Percentiles rank a stretch among this genome's conserved stretches.
These are phyloP conservation scores for Pestalotiopsis fici DNA, from an alignment of 2,329 filamentous ascomycete genomes.

Conservation along the genomic window DNA sequence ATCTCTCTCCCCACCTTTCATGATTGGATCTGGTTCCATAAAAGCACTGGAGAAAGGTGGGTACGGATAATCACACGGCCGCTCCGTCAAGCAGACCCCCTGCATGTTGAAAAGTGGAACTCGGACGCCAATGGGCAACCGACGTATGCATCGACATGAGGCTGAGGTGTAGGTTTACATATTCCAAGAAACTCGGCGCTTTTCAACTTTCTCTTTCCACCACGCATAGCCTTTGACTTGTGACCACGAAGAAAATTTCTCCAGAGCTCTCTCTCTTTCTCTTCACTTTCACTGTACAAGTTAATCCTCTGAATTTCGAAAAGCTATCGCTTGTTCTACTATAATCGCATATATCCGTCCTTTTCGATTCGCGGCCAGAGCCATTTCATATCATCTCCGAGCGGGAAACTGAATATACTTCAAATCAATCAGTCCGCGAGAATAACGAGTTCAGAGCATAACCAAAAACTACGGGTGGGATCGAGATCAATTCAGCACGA, in stretches of 20 bases:
- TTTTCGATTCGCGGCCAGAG: too few species aligned
- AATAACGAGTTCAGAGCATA: too few species aligned
- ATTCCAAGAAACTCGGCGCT: background rate
- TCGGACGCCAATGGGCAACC: background rate
- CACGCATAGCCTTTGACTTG: background rate
- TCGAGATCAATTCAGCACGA: conserved; percentile 34
- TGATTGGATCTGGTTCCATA: too few species aligned
- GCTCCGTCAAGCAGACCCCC: background rate
- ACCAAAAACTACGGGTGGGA: background rate
- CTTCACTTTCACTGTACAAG: too few species aligned
- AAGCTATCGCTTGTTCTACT: too few species aligned
- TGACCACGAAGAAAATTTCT: background rate
- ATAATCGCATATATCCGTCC: too few species aligned
- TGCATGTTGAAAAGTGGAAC: background rate
- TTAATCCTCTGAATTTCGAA: too few species aligned
- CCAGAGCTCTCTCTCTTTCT: too few species aligned
- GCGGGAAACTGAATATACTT: background rate
- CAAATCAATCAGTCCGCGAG: background rate
- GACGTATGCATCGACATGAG: background rate
- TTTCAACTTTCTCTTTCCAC: background rate
- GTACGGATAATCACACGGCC: background rate
- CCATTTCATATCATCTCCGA: background rate
- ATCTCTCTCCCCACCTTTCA: background rate
- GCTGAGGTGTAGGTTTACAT: background rate
- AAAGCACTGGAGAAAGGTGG: background rate